A percentile compares a stretch with the other conserved stretches of the same genome.
Evolutionary conservation across 2,329 filamentous ascomycete genomes (phyloP).

Genomic region (Pyrenophora tritici-repentis): DNA sequence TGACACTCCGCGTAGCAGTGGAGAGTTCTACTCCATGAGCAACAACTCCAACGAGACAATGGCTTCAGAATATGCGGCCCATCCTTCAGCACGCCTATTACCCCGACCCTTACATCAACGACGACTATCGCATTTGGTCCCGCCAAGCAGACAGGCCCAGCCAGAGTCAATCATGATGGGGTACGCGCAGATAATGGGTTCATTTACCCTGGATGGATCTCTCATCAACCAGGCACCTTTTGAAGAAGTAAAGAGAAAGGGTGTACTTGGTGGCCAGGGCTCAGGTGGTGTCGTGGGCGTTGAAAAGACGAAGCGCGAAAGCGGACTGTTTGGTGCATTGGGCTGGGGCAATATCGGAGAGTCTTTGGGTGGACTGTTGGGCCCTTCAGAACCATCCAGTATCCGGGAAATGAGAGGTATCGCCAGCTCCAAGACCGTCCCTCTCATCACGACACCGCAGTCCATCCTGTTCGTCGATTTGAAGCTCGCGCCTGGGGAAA

Average conservation of each 20-base stretch:
- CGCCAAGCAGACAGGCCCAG: slow-evolving; percentile 38
- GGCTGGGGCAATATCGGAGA: slow-evolving; percentile 89
- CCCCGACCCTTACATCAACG: slow-evolving; percentile 36
- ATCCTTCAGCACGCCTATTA: slow-evolving; percentile 57
- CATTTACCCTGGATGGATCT: slow-evolving; percentile 89
- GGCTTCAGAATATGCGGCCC: slow-evolving; percentile 77
- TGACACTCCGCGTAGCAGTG: slow-evolving; percentile 83
- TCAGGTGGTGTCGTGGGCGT: slow-evolving; percentile 85
- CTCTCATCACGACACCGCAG: slow-evolving; percentile 91
- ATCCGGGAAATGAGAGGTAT: slow-evolving; percentile 94
- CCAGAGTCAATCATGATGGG: slow-evolving; percentile 96
- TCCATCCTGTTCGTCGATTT: slow-evolving; percentile 95
- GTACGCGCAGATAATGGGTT: slow-evolving; percentile 90
- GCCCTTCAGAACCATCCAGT: slow-evolving; percentile 83
- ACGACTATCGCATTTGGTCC: slow-evolving; percentile 42
- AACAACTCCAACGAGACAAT: slow-evolving; percentile 95
- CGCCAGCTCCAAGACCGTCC: slow-evolving; percentile 83
- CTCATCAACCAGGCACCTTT: slow-evolving; percentile 88
- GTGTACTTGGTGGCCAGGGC: slow-evolving; percentile 79
- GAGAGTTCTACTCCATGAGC: slow-evolving; percentile 92
- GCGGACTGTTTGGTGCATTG: slow-evolving; percentile 79
- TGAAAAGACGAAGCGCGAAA: slow-evolving; percentile 74
- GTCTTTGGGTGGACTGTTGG: slow-evolving; percentile 85
- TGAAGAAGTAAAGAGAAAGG: slow-evolving; percentile 94
- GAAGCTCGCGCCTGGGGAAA: slow-evolving; percentile 84